Evolutionary conservation across 1,139 yeast genomes (phyloP).

Genomic region (Kurtzmaniella quercitrusa): DNA sequence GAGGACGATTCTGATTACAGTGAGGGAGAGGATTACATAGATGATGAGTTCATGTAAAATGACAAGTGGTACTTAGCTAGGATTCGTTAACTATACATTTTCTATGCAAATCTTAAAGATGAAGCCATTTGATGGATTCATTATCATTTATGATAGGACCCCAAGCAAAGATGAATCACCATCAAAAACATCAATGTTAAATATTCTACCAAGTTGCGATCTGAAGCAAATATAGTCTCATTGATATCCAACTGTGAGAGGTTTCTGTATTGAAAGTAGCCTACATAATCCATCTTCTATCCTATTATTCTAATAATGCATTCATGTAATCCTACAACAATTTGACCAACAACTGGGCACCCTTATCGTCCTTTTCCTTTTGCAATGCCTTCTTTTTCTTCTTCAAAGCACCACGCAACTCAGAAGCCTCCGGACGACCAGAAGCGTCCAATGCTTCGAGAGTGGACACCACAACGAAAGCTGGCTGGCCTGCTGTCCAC

Average conservation of each 20-base stretch:
- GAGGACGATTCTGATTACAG: slow-evolving; percentile 13
- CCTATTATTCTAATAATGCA: slow-evolving; percentile 1
- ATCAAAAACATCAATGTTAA: too few species aligned
- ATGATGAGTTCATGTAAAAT: slow-evolving; percentile 15
- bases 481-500: slow-evolving; percentile 78
- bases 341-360: slow-evolving; percentile 63
- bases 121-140: too few species aligned
- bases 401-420: slow-evolving; percentile 51
- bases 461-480: slow-evolving; percentile 74
- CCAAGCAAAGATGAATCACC: too few species aligned
- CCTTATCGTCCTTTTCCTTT: slow-evolving; percentile 62
- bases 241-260: too few species aligned
- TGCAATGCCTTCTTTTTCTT: slow-evolving; percentile 46
- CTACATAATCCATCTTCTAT: slow-evolving; percentile 9
- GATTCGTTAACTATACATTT: too few species aligned
- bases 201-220: too few species aligned
- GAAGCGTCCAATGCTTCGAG: slow-evolving; percentile 47
- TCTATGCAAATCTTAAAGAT: too few species aligned
- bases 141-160: too few species aligned
- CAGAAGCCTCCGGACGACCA: slow-evolving; percentile 27
- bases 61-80: too few species aligned
- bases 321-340: slow-evolving; percentile 13
- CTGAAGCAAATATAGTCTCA: too few species aligned
- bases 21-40: slow-evolving; percentile 25
- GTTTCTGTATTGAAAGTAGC: not conserved